Evolutionary conservation across 352 stramenopile genomes (phyloP).

Genomic region (Phytophthora quininea): DNA sequence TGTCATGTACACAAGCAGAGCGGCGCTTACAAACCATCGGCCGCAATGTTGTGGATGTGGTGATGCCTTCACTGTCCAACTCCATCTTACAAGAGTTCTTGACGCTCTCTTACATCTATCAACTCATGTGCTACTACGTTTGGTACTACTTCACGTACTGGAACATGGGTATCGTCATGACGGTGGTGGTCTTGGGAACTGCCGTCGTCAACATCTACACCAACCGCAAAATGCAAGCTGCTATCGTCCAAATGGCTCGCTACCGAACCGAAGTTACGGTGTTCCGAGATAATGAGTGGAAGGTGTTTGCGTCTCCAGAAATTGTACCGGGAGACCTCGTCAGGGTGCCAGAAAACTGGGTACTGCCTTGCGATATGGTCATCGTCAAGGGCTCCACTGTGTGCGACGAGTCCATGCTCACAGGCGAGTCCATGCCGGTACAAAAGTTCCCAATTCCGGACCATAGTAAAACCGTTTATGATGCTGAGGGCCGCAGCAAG

Average conservation of each 20-base stretch:
- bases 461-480: constrained; percentile 40
- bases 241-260: constrained; percentile 51
- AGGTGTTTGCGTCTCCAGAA: constrained; percentile 30
- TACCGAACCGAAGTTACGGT: constrained; percentile 59
- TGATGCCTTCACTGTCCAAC: constrained; percentile 42
- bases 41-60: constrained; percentile 41
- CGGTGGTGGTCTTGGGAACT: constrained; percentile 37
- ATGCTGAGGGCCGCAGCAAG: constrained; percentile 44
- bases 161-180: constrained; percentile 49
- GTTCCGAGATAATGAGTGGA: constrained; percentile 46
- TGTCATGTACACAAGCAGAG: constrained; percentile 17
- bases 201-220: constrained; percentile 52
- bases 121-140: constrained; percentile 64
- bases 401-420: constrained; percentile 61
- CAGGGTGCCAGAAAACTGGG: constrained; percentile 51
- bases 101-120: constrained; percentile 56
- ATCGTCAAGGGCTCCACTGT: constrained; percentile 54
- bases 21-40: constrained; percentile 34
- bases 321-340: constrained; percentile 60
- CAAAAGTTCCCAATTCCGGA: constrained; percentile 67
- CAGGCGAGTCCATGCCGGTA: constrained; percentile 74
- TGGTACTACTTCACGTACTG: constrained; percentile 68
- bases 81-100: constrained; percentile 47
- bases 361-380: constrained; percentile 61
- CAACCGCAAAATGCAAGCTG: constrained; percentile 47